Evolutionary conservation across 352 stramenopile species (phyloP), one percentile per base, ranked within the genome.

Genomic region (Phytophthora multivora): DNA sequence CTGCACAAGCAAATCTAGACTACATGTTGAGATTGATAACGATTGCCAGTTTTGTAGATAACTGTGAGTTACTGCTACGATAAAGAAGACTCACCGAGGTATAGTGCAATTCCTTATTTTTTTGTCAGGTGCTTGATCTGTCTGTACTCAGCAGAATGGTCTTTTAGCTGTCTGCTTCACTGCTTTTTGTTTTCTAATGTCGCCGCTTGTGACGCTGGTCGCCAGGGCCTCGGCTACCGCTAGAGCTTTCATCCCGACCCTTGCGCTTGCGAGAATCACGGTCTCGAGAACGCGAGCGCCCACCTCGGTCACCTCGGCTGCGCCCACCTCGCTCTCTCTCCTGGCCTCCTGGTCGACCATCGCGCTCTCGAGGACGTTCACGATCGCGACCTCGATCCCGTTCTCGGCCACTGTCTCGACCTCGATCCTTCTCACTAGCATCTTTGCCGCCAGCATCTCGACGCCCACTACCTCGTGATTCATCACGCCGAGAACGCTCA

Each of bases 1-100:
- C 66, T 95, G 46, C 78, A 78, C 39, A 84, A 86, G 42, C 79
- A 93, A 54, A 80, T 88, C 39, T 95, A 86, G 66, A n/a, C 28
- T 33, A 33, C 28, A 9, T 2, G 35, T 26, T 5, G 28, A 3
- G 28, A 33, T 28, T 33, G 31, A 25, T 26, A 31, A 19, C 30
- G 41, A 45, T 46, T 33, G 21, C 36, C 40, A 13, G 19, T 33
- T 26, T 54, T 48, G 36, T 54, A 31, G 21, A 63, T 42, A 42
- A 28, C 30, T 55, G 21, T 5, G 5, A 43, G 30, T 51, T 50
- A 15, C 28, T 23, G 4, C 59, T 38, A 10, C 10, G n/a, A 25
- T 54, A 48, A 30, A 4, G n/a, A 41, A 16, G 31, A 53, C 23
- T 16, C 19, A 30, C 30, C 16, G 43, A 56, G 26, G 52, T 58